phyloP scores from a whole-genome alignment of 2,329 filamentous ascomycete species.

The Fusarium austroafricanum region DNA sequence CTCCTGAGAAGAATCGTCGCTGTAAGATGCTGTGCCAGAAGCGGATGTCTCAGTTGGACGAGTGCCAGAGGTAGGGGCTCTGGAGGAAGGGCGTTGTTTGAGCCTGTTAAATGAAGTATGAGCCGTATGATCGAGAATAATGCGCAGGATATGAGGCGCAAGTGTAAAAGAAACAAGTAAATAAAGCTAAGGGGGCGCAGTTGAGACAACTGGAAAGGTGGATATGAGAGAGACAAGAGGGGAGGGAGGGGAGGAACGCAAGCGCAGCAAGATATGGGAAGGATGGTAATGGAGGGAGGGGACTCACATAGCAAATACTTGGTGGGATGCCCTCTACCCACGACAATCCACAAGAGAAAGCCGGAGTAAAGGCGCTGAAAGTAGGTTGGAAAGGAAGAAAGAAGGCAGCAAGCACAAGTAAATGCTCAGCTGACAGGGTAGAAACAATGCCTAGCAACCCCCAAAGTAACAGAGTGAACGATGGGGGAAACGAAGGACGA shows the following conservation, averaged over 20 bases:
- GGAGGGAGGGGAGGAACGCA: conserved; percentile 30
- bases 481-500: conserved; percentile 41
- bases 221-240: conserved; percentile 29
- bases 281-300: conserved; percentile 37
- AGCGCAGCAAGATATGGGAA: conserved; percentile 29
- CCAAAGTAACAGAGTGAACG: conserved; percentile 34
- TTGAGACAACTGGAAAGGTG: conserved; percentile 29
- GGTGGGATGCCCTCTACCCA: conserved; percentile 57
- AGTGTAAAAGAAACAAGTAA: conserved; percentile 29
- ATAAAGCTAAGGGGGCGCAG: conserved; percentile 37
- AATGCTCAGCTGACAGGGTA: conserved; percentile 33
- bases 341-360: conserved; percentile 59
- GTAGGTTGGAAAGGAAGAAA: conserved; percentile 28
- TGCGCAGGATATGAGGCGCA: conserved; percentile 18
- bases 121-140: conserved; percentile 28
- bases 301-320: conserved; percentile 59
- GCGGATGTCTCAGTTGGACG: conserved; percentile 47
- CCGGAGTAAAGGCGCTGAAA: conserved; percentile 57
- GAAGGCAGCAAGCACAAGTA: conserved; percentile 25
- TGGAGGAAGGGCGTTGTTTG: conserved; percentile 45
- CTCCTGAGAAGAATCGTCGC: conserved; percentile 53
- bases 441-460: conserved; percentile 37
- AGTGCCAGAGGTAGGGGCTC: conserved; percentile 40
- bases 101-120: conserved; percentile 42
- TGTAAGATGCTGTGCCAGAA: conserved; percentile 51